Conservation (phyloP, 1,284 basidiomycete species). For the Mycena sp. region DNA sequence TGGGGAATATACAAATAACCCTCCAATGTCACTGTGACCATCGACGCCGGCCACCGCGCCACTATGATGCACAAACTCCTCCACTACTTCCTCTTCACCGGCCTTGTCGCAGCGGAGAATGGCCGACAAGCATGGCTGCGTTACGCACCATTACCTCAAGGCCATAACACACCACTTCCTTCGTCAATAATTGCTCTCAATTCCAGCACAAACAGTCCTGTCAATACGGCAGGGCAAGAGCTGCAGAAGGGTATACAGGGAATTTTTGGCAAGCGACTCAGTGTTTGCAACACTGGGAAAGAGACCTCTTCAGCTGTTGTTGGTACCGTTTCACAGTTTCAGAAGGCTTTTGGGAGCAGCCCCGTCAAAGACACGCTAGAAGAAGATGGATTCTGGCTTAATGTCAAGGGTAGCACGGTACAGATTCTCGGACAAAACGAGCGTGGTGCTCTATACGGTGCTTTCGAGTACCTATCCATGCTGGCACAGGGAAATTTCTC, state of each 20-base stretch:
- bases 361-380: constrained; percentile 12
- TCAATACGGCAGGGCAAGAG: constrained; percentile 28
- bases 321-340: constrained; percentile 25
- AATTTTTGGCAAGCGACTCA: constrained; percentile 20
- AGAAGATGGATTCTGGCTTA: constrained; percentile 30
- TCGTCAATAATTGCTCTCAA: constrained; percentile 26
- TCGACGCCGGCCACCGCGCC: constrained; percentile 9
- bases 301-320: constrained; percentile 22
- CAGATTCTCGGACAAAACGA: constrained; percentile 27
- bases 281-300: constrained; percentile 15
- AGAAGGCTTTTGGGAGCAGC: constrained; percentile 24
- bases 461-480: constrained; percentile 30
- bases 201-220: constrained; percentile 26
- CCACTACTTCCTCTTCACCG: constrained; percentile 19
- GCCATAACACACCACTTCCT: constrained; percentile 19
- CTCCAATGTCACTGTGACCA: background rate
- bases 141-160: constrained; percentile 22
- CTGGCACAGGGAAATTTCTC: constrained; percentile 29
- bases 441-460: constrained; percentile 27
- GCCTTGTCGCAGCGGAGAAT: constrained; percentile 25
- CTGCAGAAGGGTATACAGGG: constrained; percentile 27
- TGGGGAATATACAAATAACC: constrained; percentile 11
- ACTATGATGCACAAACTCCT: constrained; percentile 23
- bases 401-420: constrained; percentile 26
- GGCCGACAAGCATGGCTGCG: constrained; percentile 29